Evolutionary conservation across 2,329 filamentous ascomycete genomes (phyloP), one percentile per base, ranked within the genome.

Genomic region (Phialocephala subalpina): DNA sequence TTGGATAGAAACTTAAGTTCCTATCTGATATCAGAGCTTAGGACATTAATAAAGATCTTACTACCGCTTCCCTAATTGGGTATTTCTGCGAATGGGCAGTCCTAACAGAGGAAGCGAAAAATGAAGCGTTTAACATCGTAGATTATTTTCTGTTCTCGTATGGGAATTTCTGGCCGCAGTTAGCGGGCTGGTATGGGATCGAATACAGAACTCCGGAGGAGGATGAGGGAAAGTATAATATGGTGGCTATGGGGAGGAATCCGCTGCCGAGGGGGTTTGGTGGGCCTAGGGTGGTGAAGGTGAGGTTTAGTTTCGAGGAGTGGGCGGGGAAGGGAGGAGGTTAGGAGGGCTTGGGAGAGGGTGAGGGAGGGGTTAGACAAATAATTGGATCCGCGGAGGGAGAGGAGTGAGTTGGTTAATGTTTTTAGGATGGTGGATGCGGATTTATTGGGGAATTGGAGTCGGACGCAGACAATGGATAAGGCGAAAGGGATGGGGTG

Each of bases 41-140:
- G 68, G 66, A 70, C 47, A 33, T 58, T 3, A 64, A 67, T 16
- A 67, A 67, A 38, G 59, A 67, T 38, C 49, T 63, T 6, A 63
- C 56, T 0, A 63, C 59, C 12, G 67, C 65, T 16, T 53, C 3
- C 1, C 38, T 71, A 0, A 63, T 64, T 22, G 65, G 61, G 1
- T 68, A 69, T 55, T 63, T 65, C 29, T 59, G 42, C 3, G 69
- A 71, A 62, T 71, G 69, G 69, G 65, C 64, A 1, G 69, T 67
- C 4, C 45, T 72, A 1, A 60, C 60, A 2, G 42, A 59, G 5
- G 59, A 35, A 16, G 65, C 67, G 1, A 74, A 70, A 4, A 79
- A 82, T 57, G 63, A 82, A n/a, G 75, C 75, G 6, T 81, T 82
- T 72, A 82, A 82, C 57, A 75, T 80, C 27, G 73, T 76, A n/a